Percentiles rank a stretch among this genome's conserved stretches.
These are phyloP conservation scores for Pseudozyma sp. DNA, from an alignment of 1,284 basidiomycete genomes.

Conservation along the genomic window DNA sequence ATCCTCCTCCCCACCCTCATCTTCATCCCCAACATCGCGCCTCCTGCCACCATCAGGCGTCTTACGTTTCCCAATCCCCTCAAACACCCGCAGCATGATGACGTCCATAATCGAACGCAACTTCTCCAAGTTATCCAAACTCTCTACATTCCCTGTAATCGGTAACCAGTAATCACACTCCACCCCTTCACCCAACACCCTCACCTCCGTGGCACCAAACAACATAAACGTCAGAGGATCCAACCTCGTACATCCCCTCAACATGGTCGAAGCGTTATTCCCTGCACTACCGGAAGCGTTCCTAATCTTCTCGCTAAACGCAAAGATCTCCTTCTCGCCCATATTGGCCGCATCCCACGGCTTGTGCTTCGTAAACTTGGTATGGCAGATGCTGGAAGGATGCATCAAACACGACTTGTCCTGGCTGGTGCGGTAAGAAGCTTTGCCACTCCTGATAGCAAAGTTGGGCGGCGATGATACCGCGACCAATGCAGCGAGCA, in stretches of 20 bases:
- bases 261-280: constrained; percentile 75
- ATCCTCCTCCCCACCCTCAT: constrained; percentile 28
- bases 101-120: constrained; percentile 84
- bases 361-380: constrained; percentile 74
- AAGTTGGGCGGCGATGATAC: constrained; percentile 93
- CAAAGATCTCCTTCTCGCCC: constrained; percentile 79
- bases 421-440: constrained; percentile 80
- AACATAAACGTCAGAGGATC: constrained; percentile 92
- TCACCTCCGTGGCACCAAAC: constrained; percentile 86
- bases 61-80: constrained; percentile 73
- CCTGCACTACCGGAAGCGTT: constrained; percentile 74
- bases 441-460: constrained; percentile 82
- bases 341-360: constrained; percentile 70
- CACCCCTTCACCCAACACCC: constrained; percentile 69
- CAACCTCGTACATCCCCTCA: constrained; percentile 77
- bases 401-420: constrained; percentile 90
- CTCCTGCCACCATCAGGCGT: constrained; percentile 2
- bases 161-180: constrained; percentile 93
- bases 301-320: constrained; percentile 86
- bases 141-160: constrained; percentile 78
- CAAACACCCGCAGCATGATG: constrained; percentile 90
- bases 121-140: constrained; percentile 85
- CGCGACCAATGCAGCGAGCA: constrained; percentile 87
- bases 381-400: constrained; percentile 86
- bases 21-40: constrained; percentile 21